These are phyloP conservation scores for Euryodendron excelsum DNA, from an alignment of 148 eudicot species.

Conservation along the genomic window DNA sequence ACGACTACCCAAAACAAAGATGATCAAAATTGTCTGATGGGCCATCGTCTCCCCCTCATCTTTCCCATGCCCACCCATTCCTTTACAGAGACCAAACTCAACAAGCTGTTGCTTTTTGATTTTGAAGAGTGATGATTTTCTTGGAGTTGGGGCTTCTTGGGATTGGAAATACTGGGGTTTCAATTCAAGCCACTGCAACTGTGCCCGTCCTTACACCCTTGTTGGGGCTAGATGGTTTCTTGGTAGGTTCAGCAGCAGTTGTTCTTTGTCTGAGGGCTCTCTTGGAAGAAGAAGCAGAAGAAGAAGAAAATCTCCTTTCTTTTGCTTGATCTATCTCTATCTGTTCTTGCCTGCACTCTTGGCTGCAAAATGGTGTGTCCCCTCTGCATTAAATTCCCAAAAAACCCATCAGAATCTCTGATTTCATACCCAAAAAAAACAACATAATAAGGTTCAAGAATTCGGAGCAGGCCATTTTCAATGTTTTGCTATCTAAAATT, in stretches of 20 bases:
- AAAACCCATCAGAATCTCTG: conserved; percentile 6
- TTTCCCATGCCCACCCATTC: too few relatives aligned
- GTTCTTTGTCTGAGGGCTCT: conserved; percentile 20
- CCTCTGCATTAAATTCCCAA: conserved; percentile 49
- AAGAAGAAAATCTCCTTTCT: conserved; percentile 29
- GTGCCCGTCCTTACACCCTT: conserved; percentile 34
- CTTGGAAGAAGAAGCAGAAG: conserved; percentile 21
- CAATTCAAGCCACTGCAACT: conserved; percentile 35
- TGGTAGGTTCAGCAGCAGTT: conserved; percentile 18
- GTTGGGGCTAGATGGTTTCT: conserved; percentile 20
- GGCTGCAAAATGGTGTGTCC: conserved; percentile 83
- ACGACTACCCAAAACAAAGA: too few relatives aligned
- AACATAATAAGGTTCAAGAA: too few relatives aligned
- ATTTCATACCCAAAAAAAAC: background rate
- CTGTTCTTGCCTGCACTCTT: conserved; percentile 82
- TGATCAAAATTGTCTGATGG: too few relatives aligned
- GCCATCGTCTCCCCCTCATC: too few relatives aligned
- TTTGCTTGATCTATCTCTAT: conserved; percentile 64
- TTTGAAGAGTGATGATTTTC: too few relatives aligned
- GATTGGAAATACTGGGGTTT: too few relatives aligned
- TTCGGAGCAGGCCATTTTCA: too few relatives aligned
- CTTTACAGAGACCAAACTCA: too few relatives aligned
- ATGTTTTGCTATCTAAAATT: too few relatives aligned
- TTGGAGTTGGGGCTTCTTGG: too few relatives aligned
- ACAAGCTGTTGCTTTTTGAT: too few relatives aligned